phyloP scores from a whole-genome alignment of 345 rosid species.

The Bruguiera gymnorhiza region DNA sequence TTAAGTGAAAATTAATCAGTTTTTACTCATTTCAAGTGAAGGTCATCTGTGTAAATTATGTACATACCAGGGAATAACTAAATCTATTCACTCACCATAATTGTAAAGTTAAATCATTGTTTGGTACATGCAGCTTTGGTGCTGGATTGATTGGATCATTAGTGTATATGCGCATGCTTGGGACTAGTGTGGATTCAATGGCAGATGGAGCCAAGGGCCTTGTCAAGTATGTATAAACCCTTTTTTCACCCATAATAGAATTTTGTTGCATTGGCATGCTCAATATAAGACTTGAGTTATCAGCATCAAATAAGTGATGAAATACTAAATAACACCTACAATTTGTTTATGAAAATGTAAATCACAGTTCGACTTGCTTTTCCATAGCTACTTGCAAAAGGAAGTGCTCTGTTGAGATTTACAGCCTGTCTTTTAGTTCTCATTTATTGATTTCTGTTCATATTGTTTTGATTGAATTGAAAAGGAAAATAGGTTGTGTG shows the following conservation, averaged over 20 bases:
- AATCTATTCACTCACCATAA: not conserved
- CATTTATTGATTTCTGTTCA: too few species aligned
- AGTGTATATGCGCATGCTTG: conserved; percentile 80
- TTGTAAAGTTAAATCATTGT: conserved; percentile 4
- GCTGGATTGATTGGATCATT: conserved; percentile 78
- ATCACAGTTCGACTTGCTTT: too few species aligned
- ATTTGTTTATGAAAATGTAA: too few species aligned
- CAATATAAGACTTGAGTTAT: not conserved
- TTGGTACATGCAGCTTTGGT: conserved; percentile 57
- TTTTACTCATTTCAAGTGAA: not conserved
- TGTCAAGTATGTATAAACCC: conserved; percentile 51
- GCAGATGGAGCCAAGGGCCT: conserved; percentile 81
- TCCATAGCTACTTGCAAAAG: too few species aligned
- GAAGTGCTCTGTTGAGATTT: too few species aligned
- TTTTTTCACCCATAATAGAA: not conserved
- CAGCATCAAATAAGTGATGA: too few species aligned
- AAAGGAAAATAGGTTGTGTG: too few species aligned
- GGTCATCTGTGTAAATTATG: not conserved
- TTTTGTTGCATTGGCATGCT: not conserved
- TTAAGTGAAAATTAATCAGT: conserved; percentile 5
- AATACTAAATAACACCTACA: too few species aligned
- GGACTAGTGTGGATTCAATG: conserved; percentile 79
- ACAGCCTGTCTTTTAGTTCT: too few species aligned
- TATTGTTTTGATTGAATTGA: too few species aligned
- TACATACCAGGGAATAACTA: not conserved